Base-by-base conservation (phyloP, 805 yeast genomes). In the Yarrowia divulgata region DNA sequence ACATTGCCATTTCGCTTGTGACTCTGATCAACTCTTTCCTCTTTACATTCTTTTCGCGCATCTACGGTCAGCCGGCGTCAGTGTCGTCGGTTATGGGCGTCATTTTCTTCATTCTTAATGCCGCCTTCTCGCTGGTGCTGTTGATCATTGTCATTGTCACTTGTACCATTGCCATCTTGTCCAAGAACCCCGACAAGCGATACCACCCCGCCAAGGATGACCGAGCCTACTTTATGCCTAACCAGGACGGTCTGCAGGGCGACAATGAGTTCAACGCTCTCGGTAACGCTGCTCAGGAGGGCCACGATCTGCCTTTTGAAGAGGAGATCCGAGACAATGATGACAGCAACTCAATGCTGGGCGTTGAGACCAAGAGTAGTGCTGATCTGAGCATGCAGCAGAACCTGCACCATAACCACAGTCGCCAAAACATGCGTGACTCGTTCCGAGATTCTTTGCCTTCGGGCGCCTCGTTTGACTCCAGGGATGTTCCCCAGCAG, bases 141-240 rank as follows among this genome's bases (percentile, higher is more conserved):
- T 81, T 95, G 76, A 81, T 95, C 67, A 89, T 93, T 83, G 93
- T 97, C 55, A 88, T 95, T 74, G 87, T 93, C 50, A 90, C 97
- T 0, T 94, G 98, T 81, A 82, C 88, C 8, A 82, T 92, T 79
- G 97, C 97, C 0, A 79, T 95, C 74, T 73, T 93, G 43, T 89
- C 90, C 78, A 92, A 90, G 83, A 93, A 95, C 78, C 98, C 99
- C 67, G 99, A 95, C 79, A 87, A 94, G 9, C 86, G 97, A 74
- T 95, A 95, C 81, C 93, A 92, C 80, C 98, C 97, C 71, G 90
- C 94, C 89, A 90, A 89, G 74, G 99, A 95, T 79, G 99, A 95
- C 77, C 87, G 99, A 77, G 95, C 90, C 64, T 90, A 97, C 23
- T 95, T 95, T 78, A 90, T 95, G 77, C 77, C 72, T 69, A 77